Conservation (phyloP, 2,329 filamentous ascomycete species). For the Claviceps fusiformis region DNA sequence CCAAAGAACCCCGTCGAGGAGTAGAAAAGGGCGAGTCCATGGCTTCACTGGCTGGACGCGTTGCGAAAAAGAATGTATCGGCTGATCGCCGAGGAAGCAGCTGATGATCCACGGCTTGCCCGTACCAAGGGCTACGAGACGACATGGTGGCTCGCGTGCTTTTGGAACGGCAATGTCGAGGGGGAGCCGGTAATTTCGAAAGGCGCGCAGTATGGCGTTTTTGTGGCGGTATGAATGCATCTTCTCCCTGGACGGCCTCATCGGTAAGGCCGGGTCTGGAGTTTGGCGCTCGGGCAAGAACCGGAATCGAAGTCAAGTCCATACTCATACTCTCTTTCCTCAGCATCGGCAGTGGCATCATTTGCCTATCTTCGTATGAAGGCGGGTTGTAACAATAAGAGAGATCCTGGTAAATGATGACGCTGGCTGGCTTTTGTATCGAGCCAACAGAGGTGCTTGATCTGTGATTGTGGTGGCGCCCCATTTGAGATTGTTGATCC, state of each 20-base stretch:
- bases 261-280: conserved; percentile 49
- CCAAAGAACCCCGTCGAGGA: conserved; percentile 30
- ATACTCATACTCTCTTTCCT: conserved; percentile 31
- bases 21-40: conserved; percentile 29
- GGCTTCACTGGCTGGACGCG: not conserved
- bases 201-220: conserved; percentile 34
- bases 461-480: conserved; percentile 12
- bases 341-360: conserved; percentile 16
- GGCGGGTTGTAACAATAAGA: conserved; percentile 8
- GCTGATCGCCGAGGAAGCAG: conserved; percentile 19
- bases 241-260: conserved; percentile 44
- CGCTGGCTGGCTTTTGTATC: conserved; percentile 33
- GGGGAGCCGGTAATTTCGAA: conserved; percentile 37
- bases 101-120: conserved; percentile 20
- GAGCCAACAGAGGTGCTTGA: conserved; percentile 19
- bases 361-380: conserved; percentile 17
- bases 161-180: conserved; percentile 25
- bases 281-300: conserved; percentile 47
- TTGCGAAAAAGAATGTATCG: conserved; percentile 13
- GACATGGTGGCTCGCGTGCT: conserved; percentile 33
- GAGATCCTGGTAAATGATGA: conserved; percentile 38
- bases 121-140: conserved; percentile 25
- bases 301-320: conserved; percentile 33
- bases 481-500: conserved; percentile 2
- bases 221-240: conserved; percentile 40